Percentiles rank a stretch among this genome's conserved stretches.
These are phyloP conservation scores for Suillus weaverae DNA, from an alignment of 768 basidiomycete species.

Conservation along the genomic window DNA sequence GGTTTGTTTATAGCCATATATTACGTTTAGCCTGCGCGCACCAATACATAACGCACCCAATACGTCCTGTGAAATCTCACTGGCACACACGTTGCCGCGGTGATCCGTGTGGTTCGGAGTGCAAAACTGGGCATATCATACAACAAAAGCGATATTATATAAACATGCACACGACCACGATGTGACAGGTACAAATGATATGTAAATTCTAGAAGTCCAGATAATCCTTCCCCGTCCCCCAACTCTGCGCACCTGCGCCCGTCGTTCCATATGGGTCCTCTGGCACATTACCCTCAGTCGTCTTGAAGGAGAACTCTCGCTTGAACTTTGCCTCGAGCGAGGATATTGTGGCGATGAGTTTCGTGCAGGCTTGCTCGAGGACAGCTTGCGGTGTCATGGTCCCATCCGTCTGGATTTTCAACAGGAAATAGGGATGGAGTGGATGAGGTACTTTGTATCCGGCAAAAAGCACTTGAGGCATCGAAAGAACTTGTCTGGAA, in stretches of 20 bases:
- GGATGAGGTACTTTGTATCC: conserved; percentile 99
- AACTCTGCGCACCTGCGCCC: conserved; percentile 40
- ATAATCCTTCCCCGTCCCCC: conserved; percentile 53
- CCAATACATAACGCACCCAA: neutral
- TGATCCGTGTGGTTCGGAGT: neutral
- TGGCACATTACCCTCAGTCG: conserved; percentile 50
- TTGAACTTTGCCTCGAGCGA: conserved; percentile 76
- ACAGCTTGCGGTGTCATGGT: conserved; percentile 76
- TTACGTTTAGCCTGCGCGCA: neutral
- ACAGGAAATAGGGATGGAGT: conserved; percentile 87
- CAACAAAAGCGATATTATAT: neutral
- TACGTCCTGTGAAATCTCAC: neutral
- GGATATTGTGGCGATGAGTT: conserved; percentile 71
- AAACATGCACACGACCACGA: neutral
- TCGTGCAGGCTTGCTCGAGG: conserved; percentile 80
- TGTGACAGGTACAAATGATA: conserved; percentile 1
- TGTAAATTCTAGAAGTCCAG: conserved; percentile 47
- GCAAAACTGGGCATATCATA: too few relatives aligned
- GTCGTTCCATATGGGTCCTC: conserved; percentile 54
- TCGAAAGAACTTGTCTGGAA: conserved; percentile 81
- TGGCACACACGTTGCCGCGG: conserved; percentile 1
- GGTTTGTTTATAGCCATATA: neutral
- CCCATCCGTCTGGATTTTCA: conserved; percentile 96
- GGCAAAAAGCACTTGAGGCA: conserved; percentile 89
- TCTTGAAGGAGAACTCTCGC: conserved; percentile 79